Base-by-base conservation (phyloP, 495 filamentous ascomycete species). In the Neurospora intermedia region DNA sequence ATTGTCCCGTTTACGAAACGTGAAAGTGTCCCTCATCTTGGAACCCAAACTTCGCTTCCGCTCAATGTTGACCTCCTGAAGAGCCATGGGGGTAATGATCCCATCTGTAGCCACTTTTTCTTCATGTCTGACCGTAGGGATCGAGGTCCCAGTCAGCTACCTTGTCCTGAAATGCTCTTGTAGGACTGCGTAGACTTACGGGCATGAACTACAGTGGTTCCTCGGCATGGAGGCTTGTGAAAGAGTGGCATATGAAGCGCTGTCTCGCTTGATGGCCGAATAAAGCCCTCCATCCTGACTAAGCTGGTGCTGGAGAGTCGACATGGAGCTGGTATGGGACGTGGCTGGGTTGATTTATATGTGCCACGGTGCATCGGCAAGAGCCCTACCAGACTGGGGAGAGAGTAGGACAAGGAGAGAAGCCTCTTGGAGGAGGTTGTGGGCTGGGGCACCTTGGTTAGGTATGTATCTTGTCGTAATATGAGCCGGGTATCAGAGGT, bases 1-100 rank as follows among this genome's bases (percentile, higher is more conserved):
- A 1, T 72, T 69, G n/a, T 76, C 78, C 20, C 76, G 78, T 39
- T 77, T 76, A 10, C 78, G 41, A 31, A 78, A 69, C 20, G 76
- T 74, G 27, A 81, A 76, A 2, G 76, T 74, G 1, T 80, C 76
- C 46, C 74, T 76, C 74, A 82, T 78, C 71, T 81, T 81, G 43
- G 77, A 78, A 43, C 79, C 75, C 10, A 82, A 69, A 62, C 80
- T 81, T 4, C 76, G 77, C 71, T 80, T 82, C 46, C 78, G 76
- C 41, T 76, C 73, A 69, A 77, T 71, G 6, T 46, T 43, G 13
- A 70, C 5, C 2, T 69, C 73, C n/a, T 74, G 77, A 11, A 82
- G 74, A 10, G 78, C 76, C 73, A 82, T 77, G 43, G 79, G 80
- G 20, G 80, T 79, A 71, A 76, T 74, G 3, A 78, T 79, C 48